Evolutionary conservation across 176 grass and related monocot genomes (phyloP), one percentile per base, ranked within the genome.

Genomic region (Bonia amplexicaulis): DNA sequence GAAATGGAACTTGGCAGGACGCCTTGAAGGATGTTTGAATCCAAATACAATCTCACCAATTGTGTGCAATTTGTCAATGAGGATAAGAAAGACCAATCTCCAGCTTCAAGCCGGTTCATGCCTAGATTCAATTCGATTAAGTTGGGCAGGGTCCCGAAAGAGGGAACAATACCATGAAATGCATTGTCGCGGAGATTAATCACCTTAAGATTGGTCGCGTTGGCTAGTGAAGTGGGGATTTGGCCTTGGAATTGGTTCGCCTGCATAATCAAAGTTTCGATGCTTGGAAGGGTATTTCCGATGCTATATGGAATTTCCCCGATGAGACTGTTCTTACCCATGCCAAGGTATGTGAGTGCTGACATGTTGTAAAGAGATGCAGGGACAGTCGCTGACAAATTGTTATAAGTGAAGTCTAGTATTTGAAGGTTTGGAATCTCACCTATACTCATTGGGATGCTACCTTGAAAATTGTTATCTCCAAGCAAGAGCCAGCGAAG

Each of bases 11-110:
- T 49, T 8, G 90, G 87, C 27, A 92, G 9, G 2, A 1, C 6
- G 13, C 90, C 90, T 47, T 54, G 12, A 4, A 92, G 39, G n/a
- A 51, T 63, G 19, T 89, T 92, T 6, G 0, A 3, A 46, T 46
- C 44, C 10, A 46, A 12, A 2, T 0, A 0, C 9, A 46, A 46
- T 46, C 0, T 8, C 10, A 35, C 40, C 45, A 92, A 55, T 4
- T 66, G 17, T 4, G 39, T 80, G 33, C 87, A 89, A 27, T 76
- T 92, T 9, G 29, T 8, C 20, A 89, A 40, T 4, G 90, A 76
- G 66, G 60, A 52, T 0, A 91, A 6, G 81, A 88, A 91, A 51
- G 58, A 71, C 90, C 86, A 91, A 47, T 91, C 86, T 13, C 86
- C 66, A 2, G 90, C 77, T 82, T 91, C 77, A 0, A 91, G 90